A percentile compares a stretch with the other conserved stretches of the same genome.
phyloP scores from a whole-genome alignment of 805 yeast genomes.

The Nadsonia fulvescens region DNA sequence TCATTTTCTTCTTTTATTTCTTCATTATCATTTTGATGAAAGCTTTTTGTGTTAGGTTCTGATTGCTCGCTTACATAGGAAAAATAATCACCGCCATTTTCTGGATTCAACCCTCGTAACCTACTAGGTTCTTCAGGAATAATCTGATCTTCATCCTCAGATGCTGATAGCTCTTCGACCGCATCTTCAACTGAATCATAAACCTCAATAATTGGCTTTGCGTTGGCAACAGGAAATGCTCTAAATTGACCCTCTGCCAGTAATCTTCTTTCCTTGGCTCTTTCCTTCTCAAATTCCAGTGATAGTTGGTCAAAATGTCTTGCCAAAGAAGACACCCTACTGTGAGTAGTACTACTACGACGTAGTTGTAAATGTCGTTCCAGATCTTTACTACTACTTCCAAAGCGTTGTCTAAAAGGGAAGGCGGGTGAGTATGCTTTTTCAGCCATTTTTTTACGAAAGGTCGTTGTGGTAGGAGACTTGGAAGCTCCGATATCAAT shows the following conservation, averaged over 20 bases:
- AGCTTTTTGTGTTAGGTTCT: too few relatives aligned
- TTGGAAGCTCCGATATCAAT: too few relatives aligned
- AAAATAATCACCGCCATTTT: too few relatives aligned
- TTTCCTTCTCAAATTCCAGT: slow-evolving; percentile 68
- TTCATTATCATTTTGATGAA: too few relatives aligned
- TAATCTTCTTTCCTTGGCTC: slow-evolving; percentile 60
- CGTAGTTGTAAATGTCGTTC: slow-evolving; percentile 11
- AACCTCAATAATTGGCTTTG: slow-evolving; percentile 80
- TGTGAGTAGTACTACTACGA: slow-evolving; percentile 3
- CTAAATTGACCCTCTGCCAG: slow-evolving; percentile 40
- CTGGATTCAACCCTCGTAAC: too few relatives aligned
- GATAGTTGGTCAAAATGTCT: slow-evolving; percentile 69
- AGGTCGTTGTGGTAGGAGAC: too few relatives aligned
- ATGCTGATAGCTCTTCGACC: slow-evolving; percentile 49
- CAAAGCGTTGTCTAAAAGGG: slow-evolving; percentile 8
- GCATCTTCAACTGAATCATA: slow-evolving; percentile 81
- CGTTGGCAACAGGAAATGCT: slow-evolving; percentile 51
- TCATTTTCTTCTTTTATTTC: too few relatives aligned
- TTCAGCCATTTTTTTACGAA: background rate
- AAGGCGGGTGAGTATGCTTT: slow-evolving; percentile 8
- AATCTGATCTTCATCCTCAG: too few relatives aligned
- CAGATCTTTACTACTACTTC: slow-evolving; percentile 10
- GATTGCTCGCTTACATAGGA: too few relatives aligned
- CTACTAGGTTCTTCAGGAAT: too few relatives aligned
- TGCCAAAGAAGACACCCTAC: slow-evolving; percentile 21